phyloP scores from a whole-genome alignment of 1,139 yeast species.

The Taphrina populina region DNA sequence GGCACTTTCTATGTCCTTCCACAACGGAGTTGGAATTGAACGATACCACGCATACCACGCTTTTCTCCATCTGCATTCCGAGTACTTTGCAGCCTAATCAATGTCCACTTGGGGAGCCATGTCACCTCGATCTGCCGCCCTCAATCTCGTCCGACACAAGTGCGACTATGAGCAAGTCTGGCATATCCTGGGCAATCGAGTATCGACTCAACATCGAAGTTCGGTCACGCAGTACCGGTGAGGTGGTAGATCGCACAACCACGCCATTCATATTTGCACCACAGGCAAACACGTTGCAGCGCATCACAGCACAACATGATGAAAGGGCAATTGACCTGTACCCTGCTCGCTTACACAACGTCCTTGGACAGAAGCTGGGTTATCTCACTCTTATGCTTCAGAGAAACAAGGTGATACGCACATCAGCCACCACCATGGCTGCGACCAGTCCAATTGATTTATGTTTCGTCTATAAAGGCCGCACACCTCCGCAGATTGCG shows the following conservation, averaged over 20 bases:
- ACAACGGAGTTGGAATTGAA: slow-evolving; percentile 2
- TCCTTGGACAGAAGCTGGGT: neutral
- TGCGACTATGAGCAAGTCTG: slow-evolving; percentile 2
- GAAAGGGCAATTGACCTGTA: neutral
- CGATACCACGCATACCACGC: neutral
- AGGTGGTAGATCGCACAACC: neutral
- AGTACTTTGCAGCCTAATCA: slow-evolving; percentile 22
- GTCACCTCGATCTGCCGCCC: slow-evolving; percentile 23
- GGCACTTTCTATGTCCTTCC: slow-evolving; percentile 13
- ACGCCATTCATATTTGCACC: slow-evolving; percentile 6
- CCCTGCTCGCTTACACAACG: neutral
- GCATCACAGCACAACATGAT: neutral
- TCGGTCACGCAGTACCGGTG: neutral
- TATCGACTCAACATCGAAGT: slow-evolving; percentile 19
- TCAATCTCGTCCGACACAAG: neutral
- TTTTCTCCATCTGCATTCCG: slow-evolving; percentile 21
- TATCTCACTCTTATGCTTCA: neutral
- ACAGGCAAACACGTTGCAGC: neutral
- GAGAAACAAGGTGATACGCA: neutral
- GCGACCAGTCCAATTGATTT: neutral
- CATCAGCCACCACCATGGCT: neutral
- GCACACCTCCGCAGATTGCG: slow-evolving; percentile 1
- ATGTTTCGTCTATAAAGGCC: neutral
- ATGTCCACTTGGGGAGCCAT: slow-evolving; percentile 19
- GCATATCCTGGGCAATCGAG: slow-evolving; percentile 1